Evolutionary conservation across 1,139 yeast genomes (phyloP), one percentile per base, ranked within the genome.

Genomic region (Magnusiomyces sp.): DNA sequence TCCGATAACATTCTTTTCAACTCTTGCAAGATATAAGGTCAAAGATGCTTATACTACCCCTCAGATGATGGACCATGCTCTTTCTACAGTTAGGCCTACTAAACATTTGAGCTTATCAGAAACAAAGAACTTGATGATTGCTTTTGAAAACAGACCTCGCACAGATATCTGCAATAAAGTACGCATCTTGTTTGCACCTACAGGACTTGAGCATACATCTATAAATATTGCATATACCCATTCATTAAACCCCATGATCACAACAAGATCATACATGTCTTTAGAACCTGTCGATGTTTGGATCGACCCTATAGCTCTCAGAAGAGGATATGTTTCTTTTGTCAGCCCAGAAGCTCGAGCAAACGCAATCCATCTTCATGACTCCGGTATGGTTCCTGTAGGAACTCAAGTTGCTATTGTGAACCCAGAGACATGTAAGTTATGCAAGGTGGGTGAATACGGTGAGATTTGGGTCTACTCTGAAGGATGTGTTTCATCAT

Each of bases 391-490:
- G 77, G 97, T 90, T 0, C 95, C 97, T 0, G 92, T 89, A 14
- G 87, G 95, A 62, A 87, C 97, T 0, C 95, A 89, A 62, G 80
- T 94, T 41, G 94, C 95, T 1, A 86, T 92, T 55, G 97, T 92
- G 4, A 94, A 94, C 58, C 98, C 98, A 0, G 97, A 90, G 63
- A 92, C 97, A 0, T 68, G 78, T 46, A 70, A 71, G 48, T 70
- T 89, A 16, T 92, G 98, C 65, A 79, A 77, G 54, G 83, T 82
- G 52, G 97, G 97, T n/a, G 98, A 94, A 64, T 83, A 81, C 64
- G 99, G 99, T 39, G 98, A 92, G 68, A 89, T 92, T 44, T 92
- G 98, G 98, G 94, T 92, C 2, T 79, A 85, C 55, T 84, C 95
- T 1, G 95, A 89, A 58, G 95, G 92, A 1, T 88, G 83, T 58